Evolutionary conservation across 129 eudicot genomes (phyloP).

Genomic region (Logfia minima): DNA sequence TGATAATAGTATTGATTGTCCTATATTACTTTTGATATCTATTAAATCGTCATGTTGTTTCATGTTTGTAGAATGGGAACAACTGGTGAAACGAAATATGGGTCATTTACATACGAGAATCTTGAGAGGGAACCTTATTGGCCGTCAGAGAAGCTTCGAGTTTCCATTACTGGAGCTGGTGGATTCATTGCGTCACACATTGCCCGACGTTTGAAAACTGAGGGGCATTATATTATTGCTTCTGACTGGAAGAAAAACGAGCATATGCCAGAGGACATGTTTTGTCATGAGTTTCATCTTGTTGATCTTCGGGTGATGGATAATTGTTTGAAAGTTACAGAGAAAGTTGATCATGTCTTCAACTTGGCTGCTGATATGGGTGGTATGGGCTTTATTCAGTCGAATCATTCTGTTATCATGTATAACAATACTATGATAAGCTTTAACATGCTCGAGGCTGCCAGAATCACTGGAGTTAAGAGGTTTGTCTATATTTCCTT

Average conservation of each 20-base stretch:
- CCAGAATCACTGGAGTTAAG: conserved; percentile 81
- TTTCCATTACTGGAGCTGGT: conserved; percentile 97
- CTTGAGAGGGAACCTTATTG: conserved; percentile 97
- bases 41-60: background rate
- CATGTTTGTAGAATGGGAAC: conserved; percentile 70
- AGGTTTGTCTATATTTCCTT: conserved; percentile 44
- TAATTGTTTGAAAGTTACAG: conserved; percentile 89
- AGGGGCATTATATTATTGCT: conserved; percentile 97
- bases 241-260: conserved; percentile 99
- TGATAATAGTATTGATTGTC: conserved; percentile 12
- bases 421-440: conserved; percentile 98
- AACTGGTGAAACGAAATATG: conserved; percentile 53
- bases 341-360: conserved; percentile 89
- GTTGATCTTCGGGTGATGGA: conserved; percentile 98
- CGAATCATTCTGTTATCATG: conserved; percentile 96
- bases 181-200: conserved; percentile 98
- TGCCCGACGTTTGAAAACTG: conserved; percentile 92
- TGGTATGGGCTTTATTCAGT: conserved; percentile 99
- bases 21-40: background rate
- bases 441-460: conserved; percentile 98
- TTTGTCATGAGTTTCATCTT: conserved; percentile 94
- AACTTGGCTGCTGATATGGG: conserved; percentile 99
- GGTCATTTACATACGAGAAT: conserved; percentile 77
- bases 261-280: conserved; percentile 99
- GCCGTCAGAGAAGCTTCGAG: conserved; percentile 91